Base-by-base conservation (phyloP, 2,329 filamentous ascomycete genomes). In the Blastomyces gilchristii region DNA sequence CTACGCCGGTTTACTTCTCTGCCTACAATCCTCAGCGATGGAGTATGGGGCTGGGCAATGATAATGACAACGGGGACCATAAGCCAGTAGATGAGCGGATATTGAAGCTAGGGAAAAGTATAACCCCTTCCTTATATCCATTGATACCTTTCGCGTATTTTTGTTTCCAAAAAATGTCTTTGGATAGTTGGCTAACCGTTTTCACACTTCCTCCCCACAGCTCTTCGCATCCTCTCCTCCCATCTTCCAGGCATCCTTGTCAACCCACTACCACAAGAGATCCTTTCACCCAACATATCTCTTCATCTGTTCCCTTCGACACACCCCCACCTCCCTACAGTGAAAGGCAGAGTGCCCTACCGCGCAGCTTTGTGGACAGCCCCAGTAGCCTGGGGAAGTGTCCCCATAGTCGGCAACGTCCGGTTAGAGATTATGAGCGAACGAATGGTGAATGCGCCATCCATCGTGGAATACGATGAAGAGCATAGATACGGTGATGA, bases 321-420 rank as follows among this genome's bases (percentile, higher is more conserved):
- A 4, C 79, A 81, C 66, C 79, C 78, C n/a, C 79, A 81, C 67
- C 89, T 99, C 2, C 94, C 94, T 43, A 89, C 86, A n/a, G 94
- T 97, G 50, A 90, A 90, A 37, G 94, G 94, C 61, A 86, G 89
- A 57, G 88, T 97, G 45, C 88, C 91, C 58, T 99, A 99, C 75
- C 89, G 89, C 45, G 93, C 94, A 22, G 94, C 94, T 2, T 81
- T 99, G 47, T 97, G 92, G 92, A 97, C 94, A 0, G 91, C 92
- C 0, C 94, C 94, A 0, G 88, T 99, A 60, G 93, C 92, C 39
- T 99, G 94, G 94, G 95, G 95, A 71, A 86, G 90, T 37, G 83
- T 99, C 0, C 94, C 94, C 2, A 85, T 97, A 25, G 83, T 97
- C 41, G 92, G 93, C 68, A 96, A 96, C 71, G 90, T 97, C 54